Base-by-base conservation (phyloP, 1,284 basidiomycete genomes). In the Rhodofomes roseus region DNA sequence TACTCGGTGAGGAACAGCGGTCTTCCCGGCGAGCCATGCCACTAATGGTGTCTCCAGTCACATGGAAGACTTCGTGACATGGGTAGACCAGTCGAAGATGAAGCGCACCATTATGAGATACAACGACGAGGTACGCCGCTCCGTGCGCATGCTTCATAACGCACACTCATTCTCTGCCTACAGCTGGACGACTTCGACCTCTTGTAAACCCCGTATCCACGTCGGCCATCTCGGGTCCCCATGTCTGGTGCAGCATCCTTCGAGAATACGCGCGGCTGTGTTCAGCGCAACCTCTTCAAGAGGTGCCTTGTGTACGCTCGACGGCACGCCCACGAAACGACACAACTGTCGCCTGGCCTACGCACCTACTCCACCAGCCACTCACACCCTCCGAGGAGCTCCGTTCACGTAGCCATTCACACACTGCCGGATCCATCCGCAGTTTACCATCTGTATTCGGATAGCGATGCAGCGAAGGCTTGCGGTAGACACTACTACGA, bases 61-160 rank as follows among this genome's bases (percentile, higher is more conserved):
- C 67, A 96, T 97, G 94, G 96, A 99, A 73, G 97, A 99, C 80
- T 99, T 98, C 76, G 95, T 99, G 52, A 98, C 97, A 22, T 99
- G 97, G 97, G 95, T 99, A 18, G 96, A 99, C 74, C 96, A 95
- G 25, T 95, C 92, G 66, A 97, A 96, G 74, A 85, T 98, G 74
- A 98, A 97, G 85, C 84, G 96, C 63, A 96, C 93, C 0, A 89
- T 99, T 72, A 92, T 96, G 88, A 80, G 83, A 64, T 99, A 99
- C 82, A 99, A 98, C 74, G 96, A 97, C 77, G 93, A 98, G 86
- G 93, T 95, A 60, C 58, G 83, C 53, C 23, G 29, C 58, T 56
- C 55, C 37, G n/a, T 37, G 31, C 41, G 29, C 50, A 20, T 40
- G 62, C 5, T 16, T 29, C n/a, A 2, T 16, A 22, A 31, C 25